A percentile compares a stretch with the other conserved stretches of the same genome.
These are phyloP conservation scores for Naganishia sp. DNA, from an alignment of 1,284 basidiomycete genomes.

Conservation along the genomic window DNA sequence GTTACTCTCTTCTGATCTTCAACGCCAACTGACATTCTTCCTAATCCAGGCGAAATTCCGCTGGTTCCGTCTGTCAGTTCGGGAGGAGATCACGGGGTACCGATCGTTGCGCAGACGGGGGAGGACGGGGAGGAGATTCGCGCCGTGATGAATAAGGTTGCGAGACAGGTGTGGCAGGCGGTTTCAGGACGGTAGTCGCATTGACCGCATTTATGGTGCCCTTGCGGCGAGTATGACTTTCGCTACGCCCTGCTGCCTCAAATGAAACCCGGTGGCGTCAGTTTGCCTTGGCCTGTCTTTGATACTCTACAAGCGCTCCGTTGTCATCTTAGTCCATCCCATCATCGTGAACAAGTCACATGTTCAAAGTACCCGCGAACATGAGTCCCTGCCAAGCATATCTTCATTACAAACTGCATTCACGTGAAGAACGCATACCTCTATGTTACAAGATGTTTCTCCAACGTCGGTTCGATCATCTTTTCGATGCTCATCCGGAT, in stretches of 20 bases:
- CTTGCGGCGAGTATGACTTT: no score
- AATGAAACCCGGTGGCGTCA: no score
- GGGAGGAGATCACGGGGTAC: conserved; percentile 71
- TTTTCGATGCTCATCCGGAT: not conserved
- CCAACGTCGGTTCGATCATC: not conserved
- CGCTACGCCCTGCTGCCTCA: no score
- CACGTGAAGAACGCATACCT: not conserved
- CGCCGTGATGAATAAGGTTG: conserved; percentile 44
- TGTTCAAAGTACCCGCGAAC: no score
- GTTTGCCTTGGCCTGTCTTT: no score
- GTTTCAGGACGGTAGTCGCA: conserved; percentile 25
- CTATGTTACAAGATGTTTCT: conserved; percentile 1
- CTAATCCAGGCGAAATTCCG: conserved; percentile 62
- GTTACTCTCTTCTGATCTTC: not conserved
- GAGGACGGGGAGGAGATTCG: conserved; percentile 45
- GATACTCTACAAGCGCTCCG: no score
- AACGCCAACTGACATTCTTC: not conserved
- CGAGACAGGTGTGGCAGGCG: conserved; percentile 44
- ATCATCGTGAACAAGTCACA: no score
- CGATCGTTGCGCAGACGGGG: conserved; percentile 54
- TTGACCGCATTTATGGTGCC: no score
- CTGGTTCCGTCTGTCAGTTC: conserved; percentile 74
- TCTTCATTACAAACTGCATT: not conserved
- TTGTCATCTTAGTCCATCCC: no score
- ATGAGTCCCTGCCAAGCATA: no score